Conservation (phyloP, 2,329 filamentous ascomycete genomes). For the Metarhizium robertsii region DNA sequence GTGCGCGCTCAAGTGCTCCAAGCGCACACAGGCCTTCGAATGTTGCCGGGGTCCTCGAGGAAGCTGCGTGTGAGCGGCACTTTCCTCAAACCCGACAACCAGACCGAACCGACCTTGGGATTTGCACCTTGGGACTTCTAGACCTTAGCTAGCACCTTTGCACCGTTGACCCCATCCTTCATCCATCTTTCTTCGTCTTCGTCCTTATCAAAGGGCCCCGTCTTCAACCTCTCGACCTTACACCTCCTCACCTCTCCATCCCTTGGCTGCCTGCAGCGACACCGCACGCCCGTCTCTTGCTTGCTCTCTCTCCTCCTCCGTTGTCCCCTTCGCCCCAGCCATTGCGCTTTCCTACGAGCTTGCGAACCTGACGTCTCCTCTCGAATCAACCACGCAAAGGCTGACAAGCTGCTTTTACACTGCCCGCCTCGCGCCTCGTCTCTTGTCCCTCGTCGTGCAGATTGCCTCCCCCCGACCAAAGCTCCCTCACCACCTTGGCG, state of each 20-base stretch:
- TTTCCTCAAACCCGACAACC: not conserved
- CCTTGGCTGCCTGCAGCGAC: not conserved
- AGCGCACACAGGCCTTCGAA: not conserved
- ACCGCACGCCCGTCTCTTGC: not conserved
- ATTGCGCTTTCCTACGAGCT: not conserved
- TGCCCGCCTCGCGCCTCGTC: not conserved
- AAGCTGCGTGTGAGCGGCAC: not conserved
- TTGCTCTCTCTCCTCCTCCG: not conserved
- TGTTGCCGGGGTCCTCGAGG: not conserved
- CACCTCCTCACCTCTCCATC: not conserved
- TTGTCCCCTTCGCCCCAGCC: not conserved
- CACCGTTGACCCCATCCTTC: not conserved
- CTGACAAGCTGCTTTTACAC: not conserved
- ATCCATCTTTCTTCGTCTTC: not conserved
- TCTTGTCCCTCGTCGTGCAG: not conserved
- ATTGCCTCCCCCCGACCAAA: not conserved
- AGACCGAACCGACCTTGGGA: not conserved
- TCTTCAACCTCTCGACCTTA: not conserved
- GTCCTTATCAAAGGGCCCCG: not conserved
- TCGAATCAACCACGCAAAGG: not conserved
- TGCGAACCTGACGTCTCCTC: not conserved
- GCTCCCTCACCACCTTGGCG: not conserved
- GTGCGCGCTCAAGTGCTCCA: too few relatives aligned
- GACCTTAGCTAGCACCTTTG: not conserved
- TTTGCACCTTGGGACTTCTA: not conserved